Base-by-base conservation (phyloP, 2,329 filamentous ascomycete species). In the Blastomyces gilchristii region DNA sequence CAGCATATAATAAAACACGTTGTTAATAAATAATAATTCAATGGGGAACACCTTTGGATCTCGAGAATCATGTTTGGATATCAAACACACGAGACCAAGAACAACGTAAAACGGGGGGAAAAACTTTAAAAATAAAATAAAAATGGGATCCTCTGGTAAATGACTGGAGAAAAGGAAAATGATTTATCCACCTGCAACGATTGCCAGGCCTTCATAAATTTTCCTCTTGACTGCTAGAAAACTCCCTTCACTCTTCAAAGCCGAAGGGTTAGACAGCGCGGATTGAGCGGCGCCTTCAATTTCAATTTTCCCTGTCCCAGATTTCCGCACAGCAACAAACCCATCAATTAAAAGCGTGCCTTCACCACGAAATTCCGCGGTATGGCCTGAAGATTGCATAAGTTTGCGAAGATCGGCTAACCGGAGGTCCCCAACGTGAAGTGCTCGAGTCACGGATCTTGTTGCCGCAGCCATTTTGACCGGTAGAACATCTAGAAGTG, bases 171-270 rank as follows among this genome's bases (percentile, higher is more conserved):
- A 45, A 45, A 3, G 6, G 14, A 53, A 53, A 31, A n/a, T 56
- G n/a, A 37, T 34, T 75, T 74, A 90, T 58, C 82, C 83, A 56
- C 89, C 90, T 18, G 88, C 88, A 67, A 99, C 92, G 64, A 97
- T 90, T 43, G 94, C 94, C 72, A 99, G 77, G 9, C 91, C 92
- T 68, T 96, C 90, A 74, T 99, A 99, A 67, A 99, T 95, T 76
- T 90, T 91, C 76, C 82, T 87, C 78, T 90, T 90, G 11, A 97
- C 93, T 61, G 89, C 89, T 71, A 91, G 90, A 72, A 97, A 95
- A 45, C 89, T 91, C 50, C 81, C 81, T 63, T 85, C 77, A 39
- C 79, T 78, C 63, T 80, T 76, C 60, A 77, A 70, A 61, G 76
- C 70, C 59, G 75, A 75, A 5, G 74, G 75, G 25, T 76, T 76